Conservation (phyloP, 169 alveolate species). For the Plasmodium chabaudi region DNA sequence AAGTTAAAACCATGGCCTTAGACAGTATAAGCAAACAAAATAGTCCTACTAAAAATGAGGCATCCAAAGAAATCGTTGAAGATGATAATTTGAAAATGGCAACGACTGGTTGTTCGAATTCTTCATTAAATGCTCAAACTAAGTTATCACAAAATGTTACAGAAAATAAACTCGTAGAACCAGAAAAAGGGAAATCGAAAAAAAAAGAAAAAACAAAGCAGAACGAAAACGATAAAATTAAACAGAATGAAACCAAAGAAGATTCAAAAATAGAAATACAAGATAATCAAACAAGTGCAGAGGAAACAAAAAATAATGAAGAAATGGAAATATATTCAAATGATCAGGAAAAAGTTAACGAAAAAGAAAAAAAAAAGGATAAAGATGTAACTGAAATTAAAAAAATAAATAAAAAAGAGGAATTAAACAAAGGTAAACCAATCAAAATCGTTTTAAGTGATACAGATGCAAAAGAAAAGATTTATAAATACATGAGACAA, state of each 20-base stretch:
- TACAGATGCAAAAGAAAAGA: conserved; percentile 78
- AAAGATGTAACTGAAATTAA: not conserved
- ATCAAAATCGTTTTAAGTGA: conserved; percentile 29
- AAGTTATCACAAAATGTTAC: not conserved
- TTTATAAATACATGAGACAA: conserved; percentile 85
- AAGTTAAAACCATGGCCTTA: not conserved
- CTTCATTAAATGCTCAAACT: not conserved
- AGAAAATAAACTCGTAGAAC: not conserved
- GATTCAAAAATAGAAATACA: not conserved
- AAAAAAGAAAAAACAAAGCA: not conserved
- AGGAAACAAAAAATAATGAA: not conserved
- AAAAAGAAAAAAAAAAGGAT: conserved; percentile 7
- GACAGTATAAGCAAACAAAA: not conserved
- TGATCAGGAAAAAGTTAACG: not conserved
- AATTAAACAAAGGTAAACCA: conserved; percentile 31
- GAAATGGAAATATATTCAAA: not conserved
- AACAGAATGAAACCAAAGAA: not conserved
- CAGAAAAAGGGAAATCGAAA: not conserved
- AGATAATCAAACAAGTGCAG: not conserved
- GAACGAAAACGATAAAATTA: not conserved
- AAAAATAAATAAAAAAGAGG: conserved; percentile 15
- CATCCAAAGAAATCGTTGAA: not conserved
- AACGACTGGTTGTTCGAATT: not conserved
- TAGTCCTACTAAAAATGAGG: not conserved
- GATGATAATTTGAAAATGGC: not conserved